Conservation (phyloP, 129 eudicot species). For the Erigeron canadensis region DNA sequence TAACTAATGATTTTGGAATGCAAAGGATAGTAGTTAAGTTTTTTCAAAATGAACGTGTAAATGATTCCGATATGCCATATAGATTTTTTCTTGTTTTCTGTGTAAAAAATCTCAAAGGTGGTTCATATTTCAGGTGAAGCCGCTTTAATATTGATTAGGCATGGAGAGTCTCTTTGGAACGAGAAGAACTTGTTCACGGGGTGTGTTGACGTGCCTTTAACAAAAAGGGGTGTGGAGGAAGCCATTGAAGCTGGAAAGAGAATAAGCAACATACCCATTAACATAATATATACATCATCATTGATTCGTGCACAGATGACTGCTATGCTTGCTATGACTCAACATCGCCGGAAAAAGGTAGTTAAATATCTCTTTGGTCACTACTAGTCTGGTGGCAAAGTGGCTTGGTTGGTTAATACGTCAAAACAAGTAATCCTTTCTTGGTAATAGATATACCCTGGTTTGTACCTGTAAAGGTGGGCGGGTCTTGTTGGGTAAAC, state of each 20-base stretch:
- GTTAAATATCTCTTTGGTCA: neutral
- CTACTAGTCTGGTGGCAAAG: neutral
- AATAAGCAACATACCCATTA: slow-evolving; percentile 89
- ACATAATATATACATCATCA: slow-evolving; percentile 82
- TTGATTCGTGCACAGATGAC: slow-evolving; percentile 99
- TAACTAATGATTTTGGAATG: no score
- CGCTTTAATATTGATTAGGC: slow-evolving; percentile 81
- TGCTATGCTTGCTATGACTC: slow-evolving; percentile 99
- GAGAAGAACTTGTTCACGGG: slow-evolving; percentile 95
- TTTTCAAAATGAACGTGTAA: no score
- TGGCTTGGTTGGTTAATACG: no score
- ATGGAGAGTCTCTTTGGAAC: slow-evolving; percentile 97
- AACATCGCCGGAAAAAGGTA: slow-evolving; percentile 94
- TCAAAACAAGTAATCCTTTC: no score
- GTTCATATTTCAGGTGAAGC: slow-evolving; percentile 61
- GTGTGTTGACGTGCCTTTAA: slow-evolving; percentile 92
- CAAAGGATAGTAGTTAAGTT: neutral
- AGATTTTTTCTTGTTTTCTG: neutral
- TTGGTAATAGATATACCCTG: no score
- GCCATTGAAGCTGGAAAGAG: slow-evolving; percentile 95
- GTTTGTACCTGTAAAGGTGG: no score
- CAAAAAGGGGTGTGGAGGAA: slow-evolving; percentile 93
- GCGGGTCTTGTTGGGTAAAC: no score
- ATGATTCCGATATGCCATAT: neutral
- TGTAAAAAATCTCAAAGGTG: neutral